These are phyloP conservation scores for Pachysandra terminalis DNA, from an alignment of 164 flowering plant genomes.

Conservation along the genomic window DNA sequence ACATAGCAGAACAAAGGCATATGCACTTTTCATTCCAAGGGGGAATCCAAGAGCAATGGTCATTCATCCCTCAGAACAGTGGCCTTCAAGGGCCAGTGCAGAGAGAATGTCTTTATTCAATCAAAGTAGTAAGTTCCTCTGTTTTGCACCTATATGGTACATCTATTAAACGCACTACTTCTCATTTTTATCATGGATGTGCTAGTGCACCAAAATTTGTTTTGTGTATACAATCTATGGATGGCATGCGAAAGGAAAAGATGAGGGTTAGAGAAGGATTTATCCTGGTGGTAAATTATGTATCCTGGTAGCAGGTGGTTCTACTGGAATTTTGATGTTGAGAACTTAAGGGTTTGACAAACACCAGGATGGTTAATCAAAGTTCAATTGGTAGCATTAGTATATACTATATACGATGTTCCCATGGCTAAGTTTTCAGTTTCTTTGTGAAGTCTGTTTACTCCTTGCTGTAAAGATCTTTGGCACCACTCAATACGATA, in stretches of 20 bases:
- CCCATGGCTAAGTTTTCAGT: too few relatives aligned
- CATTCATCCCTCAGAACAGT: conserved; percentile 70
- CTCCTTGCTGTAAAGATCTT: too few relatives aligned
- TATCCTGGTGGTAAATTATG: too few relatives aligned
- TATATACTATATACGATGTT: too few relatives aligned
- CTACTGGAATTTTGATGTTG: not conserved
- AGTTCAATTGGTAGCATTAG: not conserved
- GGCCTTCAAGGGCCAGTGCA: conserved; percentile 42
- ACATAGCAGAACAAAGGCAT: conserved; percentile 89
- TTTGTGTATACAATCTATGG: not conserved
- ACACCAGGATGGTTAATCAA: not conserved
- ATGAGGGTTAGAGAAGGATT: too few relatives aligned
- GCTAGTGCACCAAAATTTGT: not conserved
- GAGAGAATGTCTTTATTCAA: conserved; percentile 44
- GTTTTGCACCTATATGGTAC: not conserved
- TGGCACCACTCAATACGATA: too few relatives aligned
- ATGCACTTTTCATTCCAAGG: conserved; percentile 90
- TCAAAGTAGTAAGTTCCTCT: conserved; percentile 47
- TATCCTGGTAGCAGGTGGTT: not conserved
- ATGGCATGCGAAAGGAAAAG: not conserved
- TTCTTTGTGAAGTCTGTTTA: too few relatives aligned
- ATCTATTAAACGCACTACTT: not conserved
- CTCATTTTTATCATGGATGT: not conserved
- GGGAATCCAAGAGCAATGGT: conserved; percentile 93
- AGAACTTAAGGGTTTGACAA: not conserved